phyloP scores from a whole-genome alignment of 257 asterid genomes.

The Nicotiana sylvestris region DNA sequence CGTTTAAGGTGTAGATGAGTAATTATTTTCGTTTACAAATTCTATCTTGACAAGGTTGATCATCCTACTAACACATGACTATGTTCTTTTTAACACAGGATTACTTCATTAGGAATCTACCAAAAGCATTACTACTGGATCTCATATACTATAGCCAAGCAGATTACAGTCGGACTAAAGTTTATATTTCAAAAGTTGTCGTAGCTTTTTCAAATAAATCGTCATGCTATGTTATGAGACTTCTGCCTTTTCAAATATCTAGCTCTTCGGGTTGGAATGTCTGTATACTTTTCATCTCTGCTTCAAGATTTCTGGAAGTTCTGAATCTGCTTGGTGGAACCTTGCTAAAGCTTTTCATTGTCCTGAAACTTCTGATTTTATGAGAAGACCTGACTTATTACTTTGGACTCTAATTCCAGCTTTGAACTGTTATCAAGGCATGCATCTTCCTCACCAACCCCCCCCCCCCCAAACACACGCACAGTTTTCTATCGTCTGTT shows the following conservation, averaged over 20 bases:
- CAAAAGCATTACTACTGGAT: background rate
- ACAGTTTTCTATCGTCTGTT: too few species aligned
- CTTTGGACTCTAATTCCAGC: background rate
- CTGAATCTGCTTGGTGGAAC: background rate
- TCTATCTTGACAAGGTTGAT: background rate
- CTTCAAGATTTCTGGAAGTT: background rate
- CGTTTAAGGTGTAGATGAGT: background rate
- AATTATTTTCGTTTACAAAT: background rate
- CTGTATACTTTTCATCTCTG: background rate
- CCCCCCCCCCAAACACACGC: too few species aligned
- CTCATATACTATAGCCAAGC: background rate
- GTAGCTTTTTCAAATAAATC: background rate
- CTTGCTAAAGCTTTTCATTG: background rate
- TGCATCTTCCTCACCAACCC: background rate
- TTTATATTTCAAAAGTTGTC: background rate
- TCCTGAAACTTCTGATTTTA: background rate
- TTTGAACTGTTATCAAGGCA: background rate
- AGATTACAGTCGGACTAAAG: background rate
- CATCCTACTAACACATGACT: background rate
- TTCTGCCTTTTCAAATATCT: background rate
- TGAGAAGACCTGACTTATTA: background rate
- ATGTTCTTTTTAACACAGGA: background rate
- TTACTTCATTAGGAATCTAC: background rate
- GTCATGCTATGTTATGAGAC: background rate
- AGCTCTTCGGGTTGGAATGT: background rate